Base-by-base conservation (phyloP, 176 grass and related monocot species). In the Oropetium thomaeum region DNA sequence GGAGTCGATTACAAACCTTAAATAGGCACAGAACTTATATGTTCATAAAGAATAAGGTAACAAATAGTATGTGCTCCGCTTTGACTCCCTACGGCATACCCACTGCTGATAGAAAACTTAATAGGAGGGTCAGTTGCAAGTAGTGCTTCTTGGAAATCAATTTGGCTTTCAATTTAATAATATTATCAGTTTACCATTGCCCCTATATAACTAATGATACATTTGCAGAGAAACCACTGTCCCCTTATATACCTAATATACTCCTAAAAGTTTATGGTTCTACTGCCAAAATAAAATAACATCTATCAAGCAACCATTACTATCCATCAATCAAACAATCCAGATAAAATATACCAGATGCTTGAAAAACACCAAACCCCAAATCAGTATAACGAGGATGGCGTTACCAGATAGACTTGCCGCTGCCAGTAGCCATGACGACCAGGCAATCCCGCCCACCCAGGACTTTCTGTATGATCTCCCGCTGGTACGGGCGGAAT, bases 341-440 rank as follows among this genome's bases (percentile, higher is more conserved):
- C 27, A 30, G 8, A 64, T 2, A 44, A 11, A 71, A 11, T 45
- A 30, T 23, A 4, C 20, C 28, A 55, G 12, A 1, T 9, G 16
- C 27, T 3, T 8, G 72, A 73, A 57, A 27, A 10, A 27, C 10
- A 57, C 10, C 53, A 12, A 7, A 10, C 61, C 8, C 7, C 19
- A 8, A 23, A 57, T 30, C 26, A 30, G 55, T 30, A 16, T 14
- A 29, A 33, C 1, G 1, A 27, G 16, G 37, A 14, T 5, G 1
- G 28, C 65, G 11, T 80, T 78, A 89, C 88, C 90, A 97, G 19
- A 97, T 76, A 40, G 90, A 93, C 66, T 97, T 97, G 63, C 94
- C 94, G 67, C 94, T 97, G 66, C 94, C 90, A n/a, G 94, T 97
- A 73, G 90, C 88, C 94, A 97, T 97, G 72, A 97, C 94, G 34